phyloP scores from a whole-genome alignment of 257 asterid species.

The Jasminum sambac region DNA sequence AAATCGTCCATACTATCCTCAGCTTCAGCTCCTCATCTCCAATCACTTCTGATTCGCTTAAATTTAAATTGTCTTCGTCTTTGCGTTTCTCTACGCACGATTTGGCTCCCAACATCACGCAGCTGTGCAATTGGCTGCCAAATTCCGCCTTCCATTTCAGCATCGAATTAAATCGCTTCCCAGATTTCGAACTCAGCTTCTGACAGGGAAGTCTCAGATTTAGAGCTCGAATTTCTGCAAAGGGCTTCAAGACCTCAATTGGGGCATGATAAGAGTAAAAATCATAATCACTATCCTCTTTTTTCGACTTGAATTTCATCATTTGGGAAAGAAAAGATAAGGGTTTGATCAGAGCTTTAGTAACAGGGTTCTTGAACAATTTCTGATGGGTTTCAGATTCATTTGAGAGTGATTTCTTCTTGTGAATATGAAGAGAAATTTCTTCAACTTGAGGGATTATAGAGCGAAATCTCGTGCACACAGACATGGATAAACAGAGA shows the following conservation, averaged over 20 bases:
- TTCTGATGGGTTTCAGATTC: conserved; percentile 15
- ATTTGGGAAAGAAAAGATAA: conserved; percentile 36
- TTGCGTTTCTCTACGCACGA: conserved; percentile 29
- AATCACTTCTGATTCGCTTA: conserved; percentile 20
- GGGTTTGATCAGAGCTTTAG: conserved; percentile 41
- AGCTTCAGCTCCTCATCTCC: conserved; percentile 55
- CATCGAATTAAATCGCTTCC: conserved; percentile 15
- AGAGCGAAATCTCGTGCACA: conserved; percentile 54
- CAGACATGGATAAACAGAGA: conserved; percentile 53
- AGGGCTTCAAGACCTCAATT: conserved; percentile 37
- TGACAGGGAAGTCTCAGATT: conserved; percentile 48
- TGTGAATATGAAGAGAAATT: conserved; percentile 42
- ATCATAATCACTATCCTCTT: conserved; percentile 35
- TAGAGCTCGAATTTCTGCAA: conserved; percentile 40
- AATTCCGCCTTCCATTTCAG: conserved; percentile 76
- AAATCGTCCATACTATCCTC: conserved; percentile 68
- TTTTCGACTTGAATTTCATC: conserved; percentile 38
- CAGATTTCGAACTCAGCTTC: conserved; percentile 7
- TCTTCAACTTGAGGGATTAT: conserved; percentile 45
- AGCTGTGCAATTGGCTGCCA: conserved; percentile 60
- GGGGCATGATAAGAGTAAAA: conserved; percentile 36
- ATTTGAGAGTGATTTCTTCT: conserved; percentile 14
- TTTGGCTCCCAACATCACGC: conserved; percentile 65
- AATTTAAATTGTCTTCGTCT: neutral
- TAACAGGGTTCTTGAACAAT: conserved; percentile 29